Percentiles rank a stretch among this genome's conserved stretches.
Evolutionary conservation across 2,329 filamentous ascomycete genomes (phyloP).

Genomic region (Microdochium bolleyi): DNA sequence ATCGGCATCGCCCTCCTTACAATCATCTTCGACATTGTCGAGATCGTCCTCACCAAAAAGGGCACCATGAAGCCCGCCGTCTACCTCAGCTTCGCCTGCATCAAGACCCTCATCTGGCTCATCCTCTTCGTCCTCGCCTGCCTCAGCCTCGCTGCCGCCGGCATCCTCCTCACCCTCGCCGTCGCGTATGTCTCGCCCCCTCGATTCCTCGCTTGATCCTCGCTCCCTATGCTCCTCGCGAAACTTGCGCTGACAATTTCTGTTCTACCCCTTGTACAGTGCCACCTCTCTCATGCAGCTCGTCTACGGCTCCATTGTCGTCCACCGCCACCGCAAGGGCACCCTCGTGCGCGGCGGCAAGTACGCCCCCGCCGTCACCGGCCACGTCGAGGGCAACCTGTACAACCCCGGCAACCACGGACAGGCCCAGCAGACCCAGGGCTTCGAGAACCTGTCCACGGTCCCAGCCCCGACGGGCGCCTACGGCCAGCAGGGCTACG

Average conservation of each 20-base stretch:
- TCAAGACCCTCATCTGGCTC: conserved; percentile 13
- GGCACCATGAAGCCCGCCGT: conserved; percentile 12
- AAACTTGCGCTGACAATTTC: neutral
- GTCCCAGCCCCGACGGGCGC: neutral
- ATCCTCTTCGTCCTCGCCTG: conserved; percentile 10
- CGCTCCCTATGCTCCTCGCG: neutral
- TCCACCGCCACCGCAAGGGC: conserved; percentile 14
- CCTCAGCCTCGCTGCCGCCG: conserved; percentile 4
- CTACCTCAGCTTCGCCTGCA: conserved; percentile 12
- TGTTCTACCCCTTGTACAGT: conserved; percentile 2
- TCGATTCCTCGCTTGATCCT: neutral
- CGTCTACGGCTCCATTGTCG: conserved; percentile 11
- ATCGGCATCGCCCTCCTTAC: conserved; percentile 11
- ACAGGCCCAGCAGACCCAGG: neutral
- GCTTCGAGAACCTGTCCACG: neutral
- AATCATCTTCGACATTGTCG: conserved; percentile 12
- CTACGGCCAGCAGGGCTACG: neutral
- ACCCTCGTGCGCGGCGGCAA: conserved; percentile 8
- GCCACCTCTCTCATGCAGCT: conserved; percentile 11
- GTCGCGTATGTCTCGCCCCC: conserved; percentile 5
- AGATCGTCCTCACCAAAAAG: conserved; percentile 13
- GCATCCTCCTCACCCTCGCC: conserved; percentile 7
- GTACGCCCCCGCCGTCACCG: conserved; percentile 10
- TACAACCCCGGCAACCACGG: neutral
- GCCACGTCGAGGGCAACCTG: conserved; percentile 2